A percentile compares a stretch with the other conserved stretches of the same genome.
Evolutionary conservation across 352 stramenopile genomes (phyloP).

Genomic region (Phytophthora pini): DNA sequence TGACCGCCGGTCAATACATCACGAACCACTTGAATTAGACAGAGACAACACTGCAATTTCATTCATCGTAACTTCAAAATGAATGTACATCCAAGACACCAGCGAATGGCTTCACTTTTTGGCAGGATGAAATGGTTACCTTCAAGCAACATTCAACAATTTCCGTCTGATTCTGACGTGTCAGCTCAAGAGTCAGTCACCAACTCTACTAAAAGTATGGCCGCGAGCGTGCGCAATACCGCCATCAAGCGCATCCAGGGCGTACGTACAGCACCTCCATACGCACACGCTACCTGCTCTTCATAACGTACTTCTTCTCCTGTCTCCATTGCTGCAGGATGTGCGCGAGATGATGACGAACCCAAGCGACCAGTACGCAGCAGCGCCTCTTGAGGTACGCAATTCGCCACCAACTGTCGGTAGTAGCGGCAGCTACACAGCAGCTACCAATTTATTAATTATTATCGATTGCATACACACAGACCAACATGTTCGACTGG

Average conservation of each 20-base stretch:
- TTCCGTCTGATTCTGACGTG: constrained; percentile 19
- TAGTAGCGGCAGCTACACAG: neutral
- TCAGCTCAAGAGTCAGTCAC: constrained; percentile 25
- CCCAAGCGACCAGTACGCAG: constrained; percentile 84
- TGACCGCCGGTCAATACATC: constrained; percentile 1
- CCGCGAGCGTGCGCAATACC: constrained; percentile 73
- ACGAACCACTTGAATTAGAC: constrained; percentile 1
- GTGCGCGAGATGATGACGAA: constrained; percentile 90
- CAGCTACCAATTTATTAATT: neutral
- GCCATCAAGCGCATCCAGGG: constrained; percentile 89
- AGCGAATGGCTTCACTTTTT: neutral
- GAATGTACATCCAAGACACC: no score
- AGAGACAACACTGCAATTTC: neutral
- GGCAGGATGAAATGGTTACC: neutral
- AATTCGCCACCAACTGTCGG: neutral
- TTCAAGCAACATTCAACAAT: constrained; percentile 4
- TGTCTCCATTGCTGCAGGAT: constrained; percentile 49
- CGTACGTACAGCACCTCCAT: constrained; percentile 36
- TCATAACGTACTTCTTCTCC: neutral
- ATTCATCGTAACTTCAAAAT: neutral
- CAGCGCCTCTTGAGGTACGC: constrained; percentile 73
- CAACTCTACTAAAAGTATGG: constrained; percentile 7
- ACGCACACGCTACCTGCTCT: neutral
- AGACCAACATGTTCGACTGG: constrained; percentile 93
- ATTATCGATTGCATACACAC: neutral